Percentiles rank a stretch among this genome's conserved stretches.
Conservation (phyloP, 2,329 filamentous ascomycete genomes). For the Fusarium haematococcum region DNA sequence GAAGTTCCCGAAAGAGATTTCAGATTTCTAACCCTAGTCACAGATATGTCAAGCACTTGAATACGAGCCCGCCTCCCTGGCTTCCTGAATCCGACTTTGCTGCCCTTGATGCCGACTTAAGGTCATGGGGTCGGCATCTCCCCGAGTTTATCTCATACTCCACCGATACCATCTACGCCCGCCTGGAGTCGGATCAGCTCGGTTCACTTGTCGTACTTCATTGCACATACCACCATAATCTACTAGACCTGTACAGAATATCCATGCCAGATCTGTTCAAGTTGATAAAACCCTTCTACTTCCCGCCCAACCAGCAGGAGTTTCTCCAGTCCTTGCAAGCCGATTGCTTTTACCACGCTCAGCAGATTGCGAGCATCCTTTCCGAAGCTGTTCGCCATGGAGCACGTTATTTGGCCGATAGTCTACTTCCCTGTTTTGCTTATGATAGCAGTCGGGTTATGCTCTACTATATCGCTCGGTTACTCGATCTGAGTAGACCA, state of each 20-base stretch:
- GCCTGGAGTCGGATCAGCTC: constrained; percentile 59
- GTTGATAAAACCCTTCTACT: constrained; percentile 54
- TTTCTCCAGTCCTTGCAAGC: constrained; percentile 52
- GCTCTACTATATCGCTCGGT: constrained; percentile 60
- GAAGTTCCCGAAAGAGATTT: not conserved
- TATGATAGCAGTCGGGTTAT: constrained; percentile 62
- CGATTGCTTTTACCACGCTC: constrained; percentile 54
- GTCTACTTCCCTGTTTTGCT: constrained; percentile 58
- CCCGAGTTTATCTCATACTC: constrained; percentile 59
- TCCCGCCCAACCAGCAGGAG: constrained; percentile 53
- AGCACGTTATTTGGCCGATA: constrained; percentile 55
- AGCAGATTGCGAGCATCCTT: constrained; percentile 53
- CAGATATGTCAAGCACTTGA: constrained; percentile 57
- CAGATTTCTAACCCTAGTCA: constrained; percentile 15
- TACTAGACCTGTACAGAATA: constrained; percentile 59
- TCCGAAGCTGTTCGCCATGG: constrained; percentile 56
- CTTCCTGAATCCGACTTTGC: constrained; percentile 57
- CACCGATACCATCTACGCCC: constrained; percentile 58
- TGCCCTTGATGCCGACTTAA: constrained; percentile 54
- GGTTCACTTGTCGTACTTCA: constrained; percentile 59
- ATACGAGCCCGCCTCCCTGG: constrained; percentile 56
- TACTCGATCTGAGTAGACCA: constrained; percentile 52
- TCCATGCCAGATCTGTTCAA: constrained; percentile 60
- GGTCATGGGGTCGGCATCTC: constrained; percentile 55
- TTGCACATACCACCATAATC: constrained; percentile 60